These are phyloP conservation scores for Phycomyces blakesleeanus DNA, from an alignment of 192 early-diverging fungal species.

Conservation along the genomic window DNA sequence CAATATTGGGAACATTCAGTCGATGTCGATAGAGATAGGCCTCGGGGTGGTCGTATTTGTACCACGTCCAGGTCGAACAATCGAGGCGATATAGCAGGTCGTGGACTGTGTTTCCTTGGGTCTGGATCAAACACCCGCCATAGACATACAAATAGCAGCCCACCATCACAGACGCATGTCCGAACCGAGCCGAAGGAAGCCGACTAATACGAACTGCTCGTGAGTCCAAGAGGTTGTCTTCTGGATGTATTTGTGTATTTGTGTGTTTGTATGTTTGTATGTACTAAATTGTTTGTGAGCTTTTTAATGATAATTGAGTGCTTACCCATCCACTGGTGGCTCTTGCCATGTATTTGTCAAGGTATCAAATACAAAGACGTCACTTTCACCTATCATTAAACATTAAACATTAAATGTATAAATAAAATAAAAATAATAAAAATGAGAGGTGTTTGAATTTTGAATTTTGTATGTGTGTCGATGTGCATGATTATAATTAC, in stretches of 20 bases:
- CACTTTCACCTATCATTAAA: constrained; percentile 27
- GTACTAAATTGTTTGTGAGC: neutral
- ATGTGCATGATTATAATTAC: too few relatives aligned
- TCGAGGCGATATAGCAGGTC: constrained; percentile 21
- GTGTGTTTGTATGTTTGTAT: too few relatives aligned
- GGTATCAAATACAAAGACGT: constrained; percentile 24
- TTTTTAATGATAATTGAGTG: neutral
- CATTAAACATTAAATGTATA: too few relatives aligned
- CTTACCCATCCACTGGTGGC: constrained; percentile 20
- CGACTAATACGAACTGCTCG: neutral
- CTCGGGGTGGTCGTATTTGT: constrained; percentile 26
- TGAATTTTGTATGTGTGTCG: too few relatives aligned
- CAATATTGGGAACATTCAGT: neutral
- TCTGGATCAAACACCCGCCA: constrained; percentile 26
- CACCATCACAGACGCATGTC: constrained; percentile 10
- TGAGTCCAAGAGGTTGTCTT: neutral
- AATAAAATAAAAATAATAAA: neutral
- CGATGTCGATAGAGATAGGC: neutral
- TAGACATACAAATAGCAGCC: constrained; percentile 14
- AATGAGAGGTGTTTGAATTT: neutral
- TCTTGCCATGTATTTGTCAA: constrained; percentile 18
- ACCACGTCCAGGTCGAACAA: constrained; percentile 15
- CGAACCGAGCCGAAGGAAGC: constrained; percentile 21
- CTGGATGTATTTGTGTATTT: too few relatives aligned
- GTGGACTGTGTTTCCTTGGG: constrained; percentile 18